phyloP scores from a whole-genome alignment of 257 asterid genomes.

The Forsythia suspensa region DNA sequence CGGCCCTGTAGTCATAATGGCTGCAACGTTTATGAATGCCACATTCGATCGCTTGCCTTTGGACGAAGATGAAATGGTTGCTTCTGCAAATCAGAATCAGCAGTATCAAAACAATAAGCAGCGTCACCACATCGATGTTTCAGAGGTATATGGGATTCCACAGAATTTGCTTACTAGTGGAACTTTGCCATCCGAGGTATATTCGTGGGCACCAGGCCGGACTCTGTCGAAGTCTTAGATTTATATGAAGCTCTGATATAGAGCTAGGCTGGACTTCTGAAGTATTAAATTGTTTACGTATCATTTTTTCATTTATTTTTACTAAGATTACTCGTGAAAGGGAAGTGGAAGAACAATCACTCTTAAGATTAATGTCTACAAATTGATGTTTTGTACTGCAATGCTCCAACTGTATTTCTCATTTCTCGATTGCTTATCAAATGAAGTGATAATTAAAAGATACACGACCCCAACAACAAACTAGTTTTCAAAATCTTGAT shows the following conservation, averaged over 20 bases:
- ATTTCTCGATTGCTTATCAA: no score
- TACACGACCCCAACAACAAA: no score
- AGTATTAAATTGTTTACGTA: neutral
- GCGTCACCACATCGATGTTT: constrained; percentile 50
- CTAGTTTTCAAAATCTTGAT: no score
- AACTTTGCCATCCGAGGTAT: constrained; percentile 42
- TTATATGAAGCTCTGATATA: neutral
- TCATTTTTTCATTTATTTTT: neutral
- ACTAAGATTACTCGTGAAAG: neutral
- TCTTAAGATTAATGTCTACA: neutral
- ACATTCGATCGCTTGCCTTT: constrained; percentile 75
- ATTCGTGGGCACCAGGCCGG: constrained; percentile 60
- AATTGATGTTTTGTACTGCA: no score
- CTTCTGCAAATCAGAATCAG: constrained; percentile 33
- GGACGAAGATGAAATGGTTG: constrained; percentile 52
- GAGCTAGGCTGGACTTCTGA: neutral
- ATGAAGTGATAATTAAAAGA: no score
- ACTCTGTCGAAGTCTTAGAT: constrained; percentile 41
- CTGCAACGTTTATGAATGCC: constrained; percentile 82
- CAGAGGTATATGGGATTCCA: constrained; percentile 62
- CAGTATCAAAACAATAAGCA: constrained; percentile 50
- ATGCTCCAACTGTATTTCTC: no score
- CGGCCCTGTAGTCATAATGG: constrained; percentile 95
- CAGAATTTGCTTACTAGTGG: constrained; percentile 70
- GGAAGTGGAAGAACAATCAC: neutral